These are phyloP conservation scores for Naganishia vishniacii DNA, from an alignment of 768 basidiomycete species.

Conservation along the genomic window DNA sequence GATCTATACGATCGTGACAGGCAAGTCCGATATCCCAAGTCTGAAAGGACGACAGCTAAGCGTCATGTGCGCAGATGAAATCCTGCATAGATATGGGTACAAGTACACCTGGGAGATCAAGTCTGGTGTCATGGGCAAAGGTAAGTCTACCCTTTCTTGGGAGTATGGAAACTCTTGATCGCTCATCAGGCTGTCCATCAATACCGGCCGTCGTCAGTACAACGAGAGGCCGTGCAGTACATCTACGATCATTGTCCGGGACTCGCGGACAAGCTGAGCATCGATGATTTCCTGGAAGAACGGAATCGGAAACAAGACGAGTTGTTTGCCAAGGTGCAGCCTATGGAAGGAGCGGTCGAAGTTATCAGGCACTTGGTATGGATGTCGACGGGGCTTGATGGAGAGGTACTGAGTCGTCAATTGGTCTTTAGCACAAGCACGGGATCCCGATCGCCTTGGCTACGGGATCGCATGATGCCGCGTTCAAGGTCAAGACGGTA, in stretches of 20 bases:
- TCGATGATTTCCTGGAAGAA: slow-evolving; percentile 41
- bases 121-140: slow-evolving; percentile 44
- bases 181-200: too few species aligned
- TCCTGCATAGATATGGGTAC: slow-evolving; percentile 41
- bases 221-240: slow-evolving; percentile 35
- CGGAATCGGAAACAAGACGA: slow-evolving; percentile 38
- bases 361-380: slow-evolving; percentile 43
- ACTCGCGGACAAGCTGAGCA: slow-evolving; percentile 36
- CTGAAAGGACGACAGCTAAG: too few species aligned
- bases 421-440: slow-evolving; percentile 43
- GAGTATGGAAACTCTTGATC: too few species aligned
- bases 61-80: slow-evolving; percentile 34
- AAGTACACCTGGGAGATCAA: slow-evolving; percentile 47
- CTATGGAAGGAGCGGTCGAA: slow-evolving; percentile 41
- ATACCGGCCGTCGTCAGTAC: slow-evolving; percentile 26
- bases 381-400: too few species aligned
- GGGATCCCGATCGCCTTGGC: slow-evolving; percentile 46
- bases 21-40: background rate
- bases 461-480: slow-evolving; percentile 38
- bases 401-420: too few species aligned
- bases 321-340: slow-evolving; percentile 38
- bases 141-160: too few species aligned
- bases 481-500: slow-evolving; percentile 42
- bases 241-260: slow-evolving; percentile 37
- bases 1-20: slow-evolving; percentile 44